Base-by-base conservation (phyloP, 805 yeast species). In the Suhomyces emberorum region DNA sequence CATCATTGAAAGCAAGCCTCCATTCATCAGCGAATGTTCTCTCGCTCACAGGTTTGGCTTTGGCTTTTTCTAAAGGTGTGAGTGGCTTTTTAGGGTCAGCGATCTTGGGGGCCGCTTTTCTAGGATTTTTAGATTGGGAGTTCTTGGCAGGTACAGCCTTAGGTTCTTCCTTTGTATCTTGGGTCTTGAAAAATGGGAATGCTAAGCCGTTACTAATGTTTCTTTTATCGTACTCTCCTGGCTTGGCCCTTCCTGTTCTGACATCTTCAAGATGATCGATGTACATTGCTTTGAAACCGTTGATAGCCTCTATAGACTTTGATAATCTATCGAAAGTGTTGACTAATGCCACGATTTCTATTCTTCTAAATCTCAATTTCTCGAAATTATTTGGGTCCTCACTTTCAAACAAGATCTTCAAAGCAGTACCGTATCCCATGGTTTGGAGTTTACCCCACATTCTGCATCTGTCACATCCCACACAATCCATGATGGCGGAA, bases 361-460 rank as follows among this genome's bases (percentile, higher is more conserved):
- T 79, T 49, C 88, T 75, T 27, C 85, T 73, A 54, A 85, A 72
- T 38, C 71, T 74, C 41, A 79, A 70, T 30, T 83, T 74, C 18
- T 74, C 75, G 30, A 69, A 61, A 31, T 71, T 71, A 34, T 69
- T 69, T 16, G 76, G 73, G 41, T 71, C 72, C 35, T 68, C 73
- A 28, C 79, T 76, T 57, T 91, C 98, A 57, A 93, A 88, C 41
- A 93, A 67, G 16, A 91, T 76, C 59, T 93, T 93, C 53, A 93
- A 74, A 1, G 96, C 95, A 7, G 99, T 93, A 14, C 97, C 99
- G 59, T 93, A 93, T 15, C 99, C 99, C 11, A 93, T 87, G 2
- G 95, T 88, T 66, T 93, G 98, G 20, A 93, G 77, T 61, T 93
- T 93, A 7, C 98, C 98, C 99, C 99, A 93, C 62, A 93, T 70